Percentiles rank a stretch among this genome's conserved stretches.
Conservation (phyloP, 2,329 filamentous ascomycete genomes). For the Exophiala lecanii-corni region DNA sequence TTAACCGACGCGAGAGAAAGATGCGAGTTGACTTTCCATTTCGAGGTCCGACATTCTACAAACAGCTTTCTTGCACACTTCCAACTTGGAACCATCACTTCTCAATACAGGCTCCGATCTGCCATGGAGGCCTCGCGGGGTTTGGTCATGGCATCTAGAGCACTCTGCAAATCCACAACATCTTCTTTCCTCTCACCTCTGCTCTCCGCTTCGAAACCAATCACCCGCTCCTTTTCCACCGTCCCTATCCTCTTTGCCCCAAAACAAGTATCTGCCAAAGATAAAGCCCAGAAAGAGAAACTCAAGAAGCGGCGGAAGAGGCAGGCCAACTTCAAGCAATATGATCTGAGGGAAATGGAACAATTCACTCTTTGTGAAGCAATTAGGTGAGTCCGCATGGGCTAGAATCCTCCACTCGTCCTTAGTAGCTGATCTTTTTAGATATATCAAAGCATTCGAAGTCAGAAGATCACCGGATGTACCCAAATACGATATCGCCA, state of each 20-base stretch:
- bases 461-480: conserved; percentile 70
- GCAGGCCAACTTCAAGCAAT: conserved; percentile 60
- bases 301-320: conserved; percentile 61
- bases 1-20: no score
- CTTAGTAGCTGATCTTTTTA: conserved; percentile 36
- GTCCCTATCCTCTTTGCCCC: conserved; percentile 32
- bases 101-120: no score
- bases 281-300: conserved; percentile 52
- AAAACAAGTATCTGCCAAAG: conserved; percentile 31
- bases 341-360: conserved; percentile 60
- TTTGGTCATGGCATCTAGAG: conserved; percentile 12
- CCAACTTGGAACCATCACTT: no score
- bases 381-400: conserved; percentile 59
- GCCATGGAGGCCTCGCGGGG: conserved; percentile 17
- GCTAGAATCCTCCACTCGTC: conserved; percentile 2
- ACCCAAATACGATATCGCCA: conserved; percentile 82
- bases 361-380: conserved; percentile 85
- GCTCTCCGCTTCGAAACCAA: conserved; percentile 5
- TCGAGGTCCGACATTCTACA: no score
- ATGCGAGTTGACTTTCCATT: no score
- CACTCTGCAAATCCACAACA: conserved; percentile 17
- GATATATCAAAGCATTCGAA: conserved; percentile 87
- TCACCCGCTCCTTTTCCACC: conserved; percentile 20
- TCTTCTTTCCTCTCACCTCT: conserved; percentile 18
- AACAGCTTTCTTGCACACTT: no score